These are phyloP conservation scores for Madurella mycetomatis DNA, from an alignment of 2,329 filamentous ascomycete species.

Conservation along the genomic window DNA sequence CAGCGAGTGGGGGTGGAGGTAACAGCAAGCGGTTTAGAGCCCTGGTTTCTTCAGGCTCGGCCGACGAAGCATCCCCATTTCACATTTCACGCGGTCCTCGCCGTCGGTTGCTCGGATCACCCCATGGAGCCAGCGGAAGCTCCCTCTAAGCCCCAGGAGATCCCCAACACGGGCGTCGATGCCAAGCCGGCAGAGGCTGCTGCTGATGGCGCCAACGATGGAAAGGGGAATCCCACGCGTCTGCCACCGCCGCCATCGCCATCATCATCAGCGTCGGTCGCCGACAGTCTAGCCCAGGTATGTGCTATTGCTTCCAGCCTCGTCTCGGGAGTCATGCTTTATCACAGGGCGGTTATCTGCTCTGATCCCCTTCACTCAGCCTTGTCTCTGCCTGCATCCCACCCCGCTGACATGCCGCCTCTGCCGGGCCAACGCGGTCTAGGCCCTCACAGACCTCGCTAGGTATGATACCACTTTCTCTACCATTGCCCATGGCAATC, in stretches of 20 bases:
- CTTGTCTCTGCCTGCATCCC: slow-evolving; percentile 2
- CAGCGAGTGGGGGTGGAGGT: too few relatives aligned
- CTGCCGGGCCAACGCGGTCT: slow-evolving; percentile 22
- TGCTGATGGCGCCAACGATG: not conserved
- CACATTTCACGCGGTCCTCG: not conserved
- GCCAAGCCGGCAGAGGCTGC: not conserved
- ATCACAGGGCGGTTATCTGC: not conserved
- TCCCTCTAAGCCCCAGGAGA: not conserved
- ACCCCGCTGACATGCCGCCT: slow-evolving; percentile 18
- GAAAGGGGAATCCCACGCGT: not conserved
- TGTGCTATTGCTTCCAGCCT: slow-evolving; percentile 1
- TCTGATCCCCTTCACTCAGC: slow-evolving; percentile 8
- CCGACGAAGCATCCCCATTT: not conserved
- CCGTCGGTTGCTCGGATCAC: not conserved
- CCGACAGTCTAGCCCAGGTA: slow-evolving; percentile 22
- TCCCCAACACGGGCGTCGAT: not conserved
- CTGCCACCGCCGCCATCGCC: slow-evolving; percentile 3
- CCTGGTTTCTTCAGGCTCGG: too few relatives aligned
- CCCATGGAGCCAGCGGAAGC: slow-evolving; percentile 4
- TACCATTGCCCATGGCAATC: slow-evolving; percentile 6
- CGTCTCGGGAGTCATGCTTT: not conserved
- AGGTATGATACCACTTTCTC: slow-evolving; percentile 27
- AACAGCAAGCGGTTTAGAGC: not conserved
- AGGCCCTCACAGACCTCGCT: slow-evolving; percentile 32
- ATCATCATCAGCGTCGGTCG: slow-evolving; percentile 15